Base-by-base conservation (phyloP, 2,329 filamentous ascomycete genomes). In the Didymellaceae sp. region DNA sequence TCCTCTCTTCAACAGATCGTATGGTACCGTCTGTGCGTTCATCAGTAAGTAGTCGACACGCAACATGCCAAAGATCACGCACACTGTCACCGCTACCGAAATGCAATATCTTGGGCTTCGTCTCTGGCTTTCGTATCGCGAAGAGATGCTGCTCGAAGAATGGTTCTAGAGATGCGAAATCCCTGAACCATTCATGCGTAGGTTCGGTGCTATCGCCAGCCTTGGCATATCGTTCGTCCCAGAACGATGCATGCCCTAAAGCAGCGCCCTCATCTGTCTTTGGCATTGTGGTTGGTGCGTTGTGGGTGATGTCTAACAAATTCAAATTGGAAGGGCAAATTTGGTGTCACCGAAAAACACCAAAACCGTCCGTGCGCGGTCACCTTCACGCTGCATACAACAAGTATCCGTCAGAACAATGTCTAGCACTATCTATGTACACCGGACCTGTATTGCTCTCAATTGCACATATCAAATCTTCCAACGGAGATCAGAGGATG, bases 191-290 rank as follows among this genome's bases (percentile, higher is more conserved):
- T 16, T 85, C 81, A 58, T 82, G 78, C 0, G 74, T 77, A 4
- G 75, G 77, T 21, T 66, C 57, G 5, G 73, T 66, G 5, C 73
- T 66, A 32, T 73, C 68, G 1, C 51, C 55, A 0, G 74, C 68
- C 28, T 73, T 65, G 2, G 65, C 52, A 61, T 83, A 83, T 2
- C 77, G 74, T 40, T 73, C 61, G 58, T 84, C 76, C 81, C 81
- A 84, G 63, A 78, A 83, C 2, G 44, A 52, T 10, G 48, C 37
- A 45, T 48, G 31, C 8, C 52, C 52, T 1, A 59, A 37, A 3
- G 49, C 54, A 25, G 45, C 45, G 18, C 44, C 43, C n/a, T 55
- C 43, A 18, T 54, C 43, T 21, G 45, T 50, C 26, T 48, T 57
- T 1, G 41, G 50, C 48, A 57, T 53, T 1, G 10, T 42, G 24